phyloP scores from a whole-genome alignment of 2,329 filamentous ascomycete genomes.

The Alternaria ventricosa region DNA sequence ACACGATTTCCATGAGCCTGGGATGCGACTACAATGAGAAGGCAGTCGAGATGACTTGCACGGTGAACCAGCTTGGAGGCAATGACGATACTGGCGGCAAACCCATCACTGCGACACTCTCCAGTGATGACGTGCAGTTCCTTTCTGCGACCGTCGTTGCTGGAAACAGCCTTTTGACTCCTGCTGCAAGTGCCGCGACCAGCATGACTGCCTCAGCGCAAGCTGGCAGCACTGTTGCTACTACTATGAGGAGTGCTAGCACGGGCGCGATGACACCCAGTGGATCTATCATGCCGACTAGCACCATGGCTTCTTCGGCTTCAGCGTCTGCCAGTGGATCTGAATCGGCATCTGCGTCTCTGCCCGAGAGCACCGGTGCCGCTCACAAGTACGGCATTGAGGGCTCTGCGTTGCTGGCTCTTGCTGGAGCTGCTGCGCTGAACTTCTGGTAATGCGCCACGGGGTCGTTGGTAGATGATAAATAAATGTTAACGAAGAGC shows the following conservation, averaged over 20 bases:
- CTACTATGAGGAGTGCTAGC: conserved; percentile 6
- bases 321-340: conserved; percentile 7
- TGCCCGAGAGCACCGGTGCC: conserved; percentile 29
- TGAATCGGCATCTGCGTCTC: conserved; percentile 13
- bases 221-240: conserved; percentile 10
- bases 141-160: conserved; percentile 30
- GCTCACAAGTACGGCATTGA: conserved; percentile 27
- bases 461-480: neutral
- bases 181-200: conserved; percentile 4
- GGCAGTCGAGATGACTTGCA: conserved; percentile 33
- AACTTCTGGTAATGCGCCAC: conserved; percentile 20
- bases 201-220: conserved; percentile 8
- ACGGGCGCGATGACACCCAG: conserved; percentile 1
- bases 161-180: conserved; percentile 30
- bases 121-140: conserved; percentile 26
- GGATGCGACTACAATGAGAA: conserved; percentile 34
- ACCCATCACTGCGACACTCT: conserved; percentile 22
- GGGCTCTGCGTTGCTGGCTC: conserved; percentile 24
- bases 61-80: conserved; percentile 26
- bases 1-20: conserved; percentile 29
- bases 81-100: conserved; percentile 13
- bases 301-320: neutral
- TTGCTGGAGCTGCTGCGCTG: conserved; percentile 30
- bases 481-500: neutral
- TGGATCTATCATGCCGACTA: neutral